These are phyloP conservation scores for Pogostemon cablin DNA, from an alignment of 257 asterid genomes.

Conservation along the genomic window DNA sequence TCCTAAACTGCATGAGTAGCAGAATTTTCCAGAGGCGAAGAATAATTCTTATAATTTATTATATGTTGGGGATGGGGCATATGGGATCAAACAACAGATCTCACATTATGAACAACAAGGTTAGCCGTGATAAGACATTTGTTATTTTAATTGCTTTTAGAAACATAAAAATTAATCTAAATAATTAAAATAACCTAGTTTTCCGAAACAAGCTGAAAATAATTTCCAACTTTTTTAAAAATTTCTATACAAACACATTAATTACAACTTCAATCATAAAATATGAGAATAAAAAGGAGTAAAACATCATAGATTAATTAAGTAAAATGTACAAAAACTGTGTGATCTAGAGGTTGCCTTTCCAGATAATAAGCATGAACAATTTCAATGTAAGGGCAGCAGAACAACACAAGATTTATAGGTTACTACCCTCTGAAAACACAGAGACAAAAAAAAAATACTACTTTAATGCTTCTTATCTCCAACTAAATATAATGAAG, in stretches of 20 bases:
- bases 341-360: neutral
- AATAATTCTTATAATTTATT: neutral
- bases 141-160: neutral
- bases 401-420: neutral
- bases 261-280: slow-evolving; percentile 9
- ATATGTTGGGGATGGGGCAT: neutral
- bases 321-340: neutral
- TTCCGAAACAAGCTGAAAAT: neutral
- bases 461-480: slow-evolving; percentile 4
- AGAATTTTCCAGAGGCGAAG: neutral
- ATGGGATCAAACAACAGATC: neutral
- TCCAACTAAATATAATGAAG: slow-evolving; percentile 11
- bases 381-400: neutral
- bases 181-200: neutral
- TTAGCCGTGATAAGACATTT: neutral
- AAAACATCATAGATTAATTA: neutral
- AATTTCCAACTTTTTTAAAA: neutral
- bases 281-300: slow-evolving; percentile 3
- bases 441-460: neutral
- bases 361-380: slow-evolving; percentile 3
- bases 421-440: neutral
- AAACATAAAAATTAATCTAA: slow-evolving; percentile 1
- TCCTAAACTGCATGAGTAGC: neutral
- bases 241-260: neutral
- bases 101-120: neutral